Evolutionary conservation across 257 asterid genomes (phyloP).

Genomic region (Coffea canephora): DNA sequence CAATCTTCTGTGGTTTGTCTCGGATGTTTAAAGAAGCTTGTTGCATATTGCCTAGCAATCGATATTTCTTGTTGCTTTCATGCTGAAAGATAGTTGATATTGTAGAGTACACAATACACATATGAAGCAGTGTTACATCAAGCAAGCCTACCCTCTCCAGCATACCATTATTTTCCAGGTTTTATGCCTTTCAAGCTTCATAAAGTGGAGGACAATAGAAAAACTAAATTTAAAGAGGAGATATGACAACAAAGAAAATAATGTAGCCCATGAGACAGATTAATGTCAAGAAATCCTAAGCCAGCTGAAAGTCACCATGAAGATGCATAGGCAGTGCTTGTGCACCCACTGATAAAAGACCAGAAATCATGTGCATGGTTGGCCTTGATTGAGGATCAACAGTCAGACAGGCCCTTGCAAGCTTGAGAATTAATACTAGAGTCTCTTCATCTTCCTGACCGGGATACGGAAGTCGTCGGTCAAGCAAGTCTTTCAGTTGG

Average conservation of each 20-base stretch:
- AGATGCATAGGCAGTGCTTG: not conserved
- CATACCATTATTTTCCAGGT: not conserved
- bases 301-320: not conserved
- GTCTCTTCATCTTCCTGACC: conserved; percentile 12
- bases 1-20: not conserved
- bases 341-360: conserved; percentile 12
- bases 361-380: conserved; percentile 33
- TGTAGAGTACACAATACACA: not conserved
- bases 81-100: not conserved
- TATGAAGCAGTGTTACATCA: not conserved
- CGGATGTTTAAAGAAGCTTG: not conserved
- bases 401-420: conserved; percentile 32
- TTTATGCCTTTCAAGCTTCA: not conserved
- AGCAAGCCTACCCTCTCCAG: not conserved
- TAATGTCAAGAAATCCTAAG: not conserved
- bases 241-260: not conserved
- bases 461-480: conserved; percentile 15
- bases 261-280: not conserved
- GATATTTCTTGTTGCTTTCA: not conserved
- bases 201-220: not conserved
- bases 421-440: conserved; percentile 11
- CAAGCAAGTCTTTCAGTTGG: conserved; percentile 20
- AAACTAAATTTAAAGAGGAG: not conserved
- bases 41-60: not conserved
- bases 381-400: conserved; percentile 34